Percentiles rank a stretch among this genome's conserved stretches.
Conservation (phyloP, 1,139 yeast genomes). For the Taphrina flavorubra region DNA sequence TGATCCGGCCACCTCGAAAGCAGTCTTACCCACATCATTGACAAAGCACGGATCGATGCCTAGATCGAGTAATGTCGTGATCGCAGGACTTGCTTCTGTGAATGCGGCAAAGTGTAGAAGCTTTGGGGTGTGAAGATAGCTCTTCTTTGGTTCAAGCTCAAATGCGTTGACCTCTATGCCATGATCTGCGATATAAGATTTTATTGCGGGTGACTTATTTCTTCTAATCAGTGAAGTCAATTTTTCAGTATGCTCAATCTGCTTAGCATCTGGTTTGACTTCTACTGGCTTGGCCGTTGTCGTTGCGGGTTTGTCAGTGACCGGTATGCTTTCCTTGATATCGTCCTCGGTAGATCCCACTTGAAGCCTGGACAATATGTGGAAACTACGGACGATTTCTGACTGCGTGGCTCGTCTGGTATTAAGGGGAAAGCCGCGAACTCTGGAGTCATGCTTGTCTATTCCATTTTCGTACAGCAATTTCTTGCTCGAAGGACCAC, state of each 20-base stretch:
- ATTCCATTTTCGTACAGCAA: slow-evolving; percentile 65
- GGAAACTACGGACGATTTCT: slow-evolving; percentile 86
- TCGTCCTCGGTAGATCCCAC: slow-evolving; percentile 58
- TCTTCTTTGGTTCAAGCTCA: slow-evolving; percentile 60
- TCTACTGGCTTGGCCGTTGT: slow-evolving; percentile 44
- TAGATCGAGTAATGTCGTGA: slow-evolving; percentile 67
- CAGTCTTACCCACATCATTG: slow-evolving; percentile 65
- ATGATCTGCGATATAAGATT: slow-evolving; percentile 66
- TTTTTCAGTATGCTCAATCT: slow-evolving; percentile 63
- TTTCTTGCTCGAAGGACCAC: slow-evolving; percentile 71
- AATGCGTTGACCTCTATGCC: slow-evolving; percentile 52
- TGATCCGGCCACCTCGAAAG: slow-evolving; percentile 63
- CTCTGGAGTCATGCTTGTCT: slow-evolving; percentile 59
- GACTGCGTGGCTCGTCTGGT: slow-evolving; percentile 84
- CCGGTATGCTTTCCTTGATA: slow-evolving; percentile 50
- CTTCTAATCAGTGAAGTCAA: slow-evolving; percentile 66
- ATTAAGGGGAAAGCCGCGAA: slow-evolving; percentile 80
- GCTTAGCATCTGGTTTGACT: slow-evolving; percentile 46
- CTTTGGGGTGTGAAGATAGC: slow-evolving; percentile 68
- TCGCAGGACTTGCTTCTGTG: slow-evolving; percentile 70
- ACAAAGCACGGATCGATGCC: slow-evolving; percentile 71
- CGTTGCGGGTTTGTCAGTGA: slow-evolving; percentile 47
- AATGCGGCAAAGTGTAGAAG: slow-evolving; percentile 79
- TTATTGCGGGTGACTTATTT: slow-evolving; percentile 77
- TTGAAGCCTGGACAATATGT: slow-evolving; percentile 67